Evolutionary conservation across 2,329 filamentous ascomycete genomes (phyloP), one percentile per base, ranked within the genome.

Genomic region (Hymenoscyphus albidus): DNA sequence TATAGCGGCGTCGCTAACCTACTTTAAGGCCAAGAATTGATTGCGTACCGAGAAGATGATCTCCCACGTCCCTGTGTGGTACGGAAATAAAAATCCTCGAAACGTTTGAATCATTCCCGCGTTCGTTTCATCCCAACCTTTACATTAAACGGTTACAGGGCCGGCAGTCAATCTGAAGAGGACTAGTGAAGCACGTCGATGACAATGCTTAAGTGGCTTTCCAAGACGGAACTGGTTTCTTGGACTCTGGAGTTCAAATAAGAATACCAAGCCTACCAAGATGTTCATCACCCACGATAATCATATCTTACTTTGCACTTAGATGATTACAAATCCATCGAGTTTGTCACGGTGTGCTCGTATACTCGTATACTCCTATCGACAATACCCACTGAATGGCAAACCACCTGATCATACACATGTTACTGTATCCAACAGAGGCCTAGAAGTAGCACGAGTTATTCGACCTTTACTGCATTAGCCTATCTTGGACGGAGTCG

Each of bases 211-310:
- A 10, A 12, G 7, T 4, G 42, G 44, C 12, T 54, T 18, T 27
- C 48, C 18, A 54, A 22, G 48, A 27, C 48, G 18, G 48, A 54
- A n/a, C 22, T 54, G 48, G 48, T 18, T 5, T 10, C 48, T 54
- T 54, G 48, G 48, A 13, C 22, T 27, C 22, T 22, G 18, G 48
- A 13, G 48, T 22, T 54, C 22, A 27, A 54, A 18, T 54, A 54
- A 54, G 48, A 54, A 18, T 54, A 27, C 48, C 44, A 51, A 51
- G 44, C n/a, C n/a, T 51, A 51, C 44, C 48, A 54, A 54, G 48
- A 54, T 54, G 48, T 54, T 10, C n/a, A 27, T 22, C 22, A 27
- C 18, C 48, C 48, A 3, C 27, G 48, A n/a, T 54, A 18, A 54
- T 27, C 48, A 18, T 3, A 5, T 10, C 31, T 38, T 35, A 38